Base-by-base conservation (phyloP, 192 early-diverging fungal species). In the Lobosporangium transversale region DNA sequence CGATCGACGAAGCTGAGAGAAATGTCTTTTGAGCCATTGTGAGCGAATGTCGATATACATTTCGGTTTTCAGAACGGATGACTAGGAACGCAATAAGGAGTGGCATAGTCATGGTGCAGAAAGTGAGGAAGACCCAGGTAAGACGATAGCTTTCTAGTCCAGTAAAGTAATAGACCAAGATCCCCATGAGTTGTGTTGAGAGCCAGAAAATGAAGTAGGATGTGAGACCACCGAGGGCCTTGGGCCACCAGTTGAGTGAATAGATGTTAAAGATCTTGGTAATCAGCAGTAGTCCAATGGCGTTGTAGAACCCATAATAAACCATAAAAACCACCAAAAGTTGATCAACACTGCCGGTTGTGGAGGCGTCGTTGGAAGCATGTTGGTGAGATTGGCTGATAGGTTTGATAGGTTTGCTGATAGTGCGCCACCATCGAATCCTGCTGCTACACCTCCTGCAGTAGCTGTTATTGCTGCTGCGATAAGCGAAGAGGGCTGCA, bases 241-340 rank as follows among this genome's bases (percentile, higher is more conserved):
- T 82, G 30, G 91, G 91, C 89, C 90, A 93, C 91, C 91, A 93
- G 30, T 89, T 93, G 56, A 93, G 80, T 58, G 91, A 87, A 66
- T 93, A 93, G 26, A 91, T 86, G 55, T 85, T 88, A 81, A 93
- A 93, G 26, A 93, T 85, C 79, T 93, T 90, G 42, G 89, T 90
- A 66, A 93, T 89, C 24, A 93, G 83, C 47, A 87, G 69, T 32
- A 93, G 79, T 23, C 87, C 91, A 47, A 91, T 79, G 4, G 89
- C 91, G 40, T 91, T 93, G 78, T 93, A 93, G 9, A 86, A 53
- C 18, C 91, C 91, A 76, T 89, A 93, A 81, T 91, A 93, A 87
- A 91, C 70, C 90, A 82, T 36, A 93, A 66, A 56, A 93, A 93
- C 80, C 85, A 91, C 91, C 91, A 93, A 76, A 93, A 93, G 69